A percentile compares a stretch with the other conserved stretches of the same genome.
Conservation (phyloP, 768 basidiomycete species). For the Tubosaeta brunneosetosa region DNA sequence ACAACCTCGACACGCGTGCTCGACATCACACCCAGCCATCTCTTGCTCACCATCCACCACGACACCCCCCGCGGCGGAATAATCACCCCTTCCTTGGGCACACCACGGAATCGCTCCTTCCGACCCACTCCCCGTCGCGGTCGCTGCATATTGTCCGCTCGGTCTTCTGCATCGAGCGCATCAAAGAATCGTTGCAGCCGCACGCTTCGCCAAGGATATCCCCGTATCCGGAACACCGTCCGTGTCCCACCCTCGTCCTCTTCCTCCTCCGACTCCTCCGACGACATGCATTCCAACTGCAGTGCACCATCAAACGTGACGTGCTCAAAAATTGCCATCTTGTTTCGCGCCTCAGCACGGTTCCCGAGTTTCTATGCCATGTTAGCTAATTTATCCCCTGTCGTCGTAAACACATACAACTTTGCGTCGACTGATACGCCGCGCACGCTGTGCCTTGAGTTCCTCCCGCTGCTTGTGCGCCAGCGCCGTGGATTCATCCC, state of each 20-base stretch:
- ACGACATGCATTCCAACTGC: conserved; percentile 75
- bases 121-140: conserved; percentile 58
- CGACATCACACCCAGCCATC: conserved; percentile 49
- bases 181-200: conserved; percentile 59
- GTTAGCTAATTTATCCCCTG: background rate
- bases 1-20: conserved; percentile 45
- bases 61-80: conserved; percentile 63
- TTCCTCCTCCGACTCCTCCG: conserved; percentile 68
- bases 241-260: conserved; percentile 28
- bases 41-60: conserved; percentile 72
- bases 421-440: conserved; percentile 59
- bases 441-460: conserved; percentile 54
- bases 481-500: conserved; percentile 42
- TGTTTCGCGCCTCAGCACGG: conserved; percentile 57
- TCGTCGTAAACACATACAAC: conserved; percentile 38
- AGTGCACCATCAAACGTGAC: conserved; percentile 66
- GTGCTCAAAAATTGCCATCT: conserved; percentile 51
- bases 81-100: conserved; percentile 49
- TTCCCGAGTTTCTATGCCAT: conserved; percentile 52
- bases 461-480: conserved; percentile 53
- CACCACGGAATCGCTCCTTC: conserved; percentile 50
- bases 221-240: conserved; percentile 48
- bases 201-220: conserved; percentile 63
- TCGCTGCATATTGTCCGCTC: conserved; percentile 38
- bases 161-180: conserved; percentile 56